These are phyloP conservation scores for Xylariaceae sp. DNA, from an alignment of 2,329 filamentous ascomycete species.

Conservation along the genomic window DNA sequence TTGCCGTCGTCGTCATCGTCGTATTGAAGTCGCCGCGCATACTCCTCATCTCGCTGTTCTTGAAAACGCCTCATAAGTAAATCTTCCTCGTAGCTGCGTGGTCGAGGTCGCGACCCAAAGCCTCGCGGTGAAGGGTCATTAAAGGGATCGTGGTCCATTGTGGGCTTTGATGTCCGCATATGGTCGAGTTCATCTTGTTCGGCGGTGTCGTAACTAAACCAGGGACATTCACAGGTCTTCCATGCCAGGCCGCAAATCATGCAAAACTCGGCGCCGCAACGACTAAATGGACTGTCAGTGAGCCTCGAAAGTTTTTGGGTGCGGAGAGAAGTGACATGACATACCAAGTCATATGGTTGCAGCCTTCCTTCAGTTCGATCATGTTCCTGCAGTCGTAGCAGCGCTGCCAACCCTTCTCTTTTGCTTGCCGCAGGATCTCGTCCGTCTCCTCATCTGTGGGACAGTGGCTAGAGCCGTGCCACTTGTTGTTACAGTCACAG, in stretches of 20 bases:
- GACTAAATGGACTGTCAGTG: slow-evolving; percentile 45
- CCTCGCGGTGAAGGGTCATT: slow-evolving; percentile 28
- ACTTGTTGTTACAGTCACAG: slow-evolving; percentile 70
- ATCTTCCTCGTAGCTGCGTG: slow-evolving; percentile 51
- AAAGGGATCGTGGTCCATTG: slow-evolving; percentile 42
- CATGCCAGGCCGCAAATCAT: slow-evolving; percentile 82
- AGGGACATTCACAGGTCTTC: slow-evolving; percentile 82
- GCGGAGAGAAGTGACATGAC: slow-evolving; percentile 36
- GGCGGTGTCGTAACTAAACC: slow-evolving; percentile 67
- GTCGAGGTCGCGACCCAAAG: slow-evolving; percentile 32
- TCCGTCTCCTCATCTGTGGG: slow-evolving; percentile 70
- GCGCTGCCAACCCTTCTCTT: slow-evolving; percentile 71
- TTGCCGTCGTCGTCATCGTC: slow-evolving; percentile 43
- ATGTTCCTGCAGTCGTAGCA: slow-evolving; percentile 74
- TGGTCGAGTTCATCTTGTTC: slow-evolving; percentile 59
- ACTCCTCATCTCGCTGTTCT: slow-evolving; percentile 49
- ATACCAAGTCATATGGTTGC: slow-evolving; percentile 87
- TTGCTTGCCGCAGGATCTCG: slow-evolving; percentile 64
- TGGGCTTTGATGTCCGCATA: slow-evolving; percentile 50
- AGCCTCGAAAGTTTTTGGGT: slow-evolving; percentile 3
- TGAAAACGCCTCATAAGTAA: slow-evolving; percentile 49
- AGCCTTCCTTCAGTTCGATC: slow-evolving; percentile 80
- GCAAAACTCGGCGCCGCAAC: slow-evolving; percentile 83
- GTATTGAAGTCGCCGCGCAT: slow-evolving; percentile 42
- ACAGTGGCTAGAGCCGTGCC: slow-evolving; percentile 71